Evolutionary conservation across 495 filamentous ascomycete species (phyloP), one percentile per base, ranked within the genome.

Genomic region (Amniculicola lignicola): DNA sequence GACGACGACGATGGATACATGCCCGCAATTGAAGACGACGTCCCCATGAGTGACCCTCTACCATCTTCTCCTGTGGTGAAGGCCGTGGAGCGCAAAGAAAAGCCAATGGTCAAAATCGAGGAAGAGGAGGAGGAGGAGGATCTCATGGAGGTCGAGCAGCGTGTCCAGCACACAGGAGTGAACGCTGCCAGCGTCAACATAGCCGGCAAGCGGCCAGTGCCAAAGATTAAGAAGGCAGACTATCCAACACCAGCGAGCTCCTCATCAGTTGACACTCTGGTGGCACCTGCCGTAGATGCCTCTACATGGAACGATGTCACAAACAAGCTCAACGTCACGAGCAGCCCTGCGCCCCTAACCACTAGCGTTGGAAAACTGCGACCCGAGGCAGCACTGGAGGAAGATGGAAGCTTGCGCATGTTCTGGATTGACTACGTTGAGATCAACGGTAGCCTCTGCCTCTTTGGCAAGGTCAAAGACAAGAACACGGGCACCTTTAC

Each of bases 351-450:
- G n/a, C 59, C 79, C 14, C 29, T 54, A n/a, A 86, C 89, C 52
- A 74, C 77, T 21, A 74, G 67, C 9, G 78, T 88, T 67, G 91
- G 90, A 7, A 98, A 96, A 69, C 70, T 95, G 16, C 80, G 83
- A 38, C 77, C 88, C 16, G 79, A 85, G 56, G 85, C 93, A 67
- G 89, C 87, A 15, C 78, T 93, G 25, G 93, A 97, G 66, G 82
- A 86, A 59, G 90, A 98, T 66, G 93, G 94, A 19, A 92, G 86
- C 62, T 74, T 98, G 15, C 86, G 85, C 61, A 86, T 98, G 76
- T 98, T 96, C 72, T 98, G 93, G 93, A 82, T 90, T 11, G 93
- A 98, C 67, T 97, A 94, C 62, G 90, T 89, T 0, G 93, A 98
- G 67, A 75, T 96, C 69, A 90, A 92, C 66, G 94, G 92, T 36